Conservation (phyloP, 305 asterid genomes). For the Fraxinus baroniana region DNA sequence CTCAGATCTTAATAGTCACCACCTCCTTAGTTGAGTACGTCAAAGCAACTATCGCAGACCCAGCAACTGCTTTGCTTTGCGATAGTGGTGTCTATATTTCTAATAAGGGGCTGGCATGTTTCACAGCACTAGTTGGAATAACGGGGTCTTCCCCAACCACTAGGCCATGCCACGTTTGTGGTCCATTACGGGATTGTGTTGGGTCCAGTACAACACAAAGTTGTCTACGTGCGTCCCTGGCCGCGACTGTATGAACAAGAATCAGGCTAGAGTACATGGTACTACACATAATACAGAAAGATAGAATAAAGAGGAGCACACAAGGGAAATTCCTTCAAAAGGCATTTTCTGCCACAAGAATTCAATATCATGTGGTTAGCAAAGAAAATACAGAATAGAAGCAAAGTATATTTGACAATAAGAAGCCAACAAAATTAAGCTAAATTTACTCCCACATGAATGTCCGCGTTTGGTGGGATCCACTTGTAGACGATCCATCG, state of each 20-base stretch:
- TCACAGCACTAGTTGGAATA: not conserved
- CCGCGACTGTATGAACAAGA: not conserved
- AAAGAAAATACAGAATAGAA: not conserved
- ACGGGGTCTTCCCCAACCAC: not conserved
- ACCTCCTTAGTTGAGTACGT: not conserved
- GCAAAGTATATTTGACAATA: not conserved
- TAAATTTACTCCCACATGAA: conserved; percentile 39
- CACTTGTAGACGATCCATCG: conserved; percentile 36
- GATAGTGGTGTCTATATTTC: not conserved
- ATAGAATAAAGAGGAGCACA: not conserved
- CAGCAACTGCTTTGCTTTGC: not conserved
- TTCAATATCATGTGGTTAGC: not conserved
- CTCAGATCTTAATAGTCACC: too few species aligned
- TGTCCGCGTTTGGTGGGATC: conserved; percentile 46
- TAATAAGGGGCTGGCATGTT: not conserved
- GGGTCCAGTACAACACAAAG: not conserved
- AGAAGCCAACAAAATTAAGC: not conserved
- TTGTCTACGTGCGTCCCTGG: not conserved
- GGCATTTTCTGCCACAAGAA: not conserved
- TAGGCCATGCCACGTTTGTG: not conserved
- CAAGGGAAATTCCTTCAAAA: not conserved
- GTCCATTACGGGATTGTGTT: not conserved
- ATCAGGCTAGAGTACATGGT: not conserved
- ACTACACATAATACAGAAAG: not conserved
- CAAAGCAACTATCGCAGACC: not conserved